Evolutionary conservation across 208 protist species (phyloP), one percentile per base, ranked within the genome.

Genomic region (Strigomonas culicis): DNA sequence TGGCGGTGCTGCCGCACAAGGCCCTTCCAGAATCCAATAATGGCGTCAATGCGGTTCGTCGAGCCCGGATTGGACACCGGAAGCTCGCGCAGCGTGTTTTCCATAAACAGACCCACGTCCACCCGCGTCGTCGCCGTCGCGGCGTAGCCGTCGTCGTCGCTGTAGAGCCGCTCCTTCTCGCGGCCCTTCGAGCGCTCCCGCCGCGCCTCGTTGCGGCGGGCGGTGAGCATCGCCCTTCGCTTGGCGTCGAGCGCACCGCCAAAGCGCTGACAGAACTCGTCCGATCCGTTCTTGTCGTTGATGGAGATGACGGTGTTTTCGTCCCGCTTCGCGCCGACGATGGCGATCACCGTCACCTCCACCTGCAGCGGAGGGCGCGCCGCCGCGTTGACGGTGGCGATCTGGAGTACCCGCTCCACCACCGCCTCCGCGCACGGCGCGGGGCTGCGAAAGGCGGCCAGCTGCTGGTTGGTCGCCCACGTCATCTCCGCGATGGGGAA

Each of bases 11-110:
- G 77, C 2, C 66, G 65, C 10, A 83, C 80, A 19, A 92, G 70
- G 7, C 77, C 72, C 11, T 75, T 85, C 82, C 80, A 92, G 31
- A 89, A 79, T 43, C 74, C 70, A 36, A 89, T 68, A 59, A 87
- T 89, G 17, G 68, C 68, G 57, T 76, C 70, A 39, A 89, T 82
- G 21, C 80, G 74, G 0, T 31, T 34, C 24, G 39, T 60, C n/a
- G 34, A 39, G 34, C 22, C 3, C 30, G 55, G 30, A 17, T 25
- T 21, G 41, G 51, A 22, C 2, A 31, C 43, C 25, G 44, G 58
- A 24, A n/a, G 27, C 28, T 56, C 47, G 21, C 57, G 50, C 28
- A 52, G 27, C 17, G 24, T 60, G 24, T 60, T 34, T 15, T 60
- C 55, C 15, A 4, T 39, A 19, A 47, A 43, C 10, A 30, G 30